Conservation (phyloP, 169 alveolate genomes). For the Plasmodium inui region DNA sequence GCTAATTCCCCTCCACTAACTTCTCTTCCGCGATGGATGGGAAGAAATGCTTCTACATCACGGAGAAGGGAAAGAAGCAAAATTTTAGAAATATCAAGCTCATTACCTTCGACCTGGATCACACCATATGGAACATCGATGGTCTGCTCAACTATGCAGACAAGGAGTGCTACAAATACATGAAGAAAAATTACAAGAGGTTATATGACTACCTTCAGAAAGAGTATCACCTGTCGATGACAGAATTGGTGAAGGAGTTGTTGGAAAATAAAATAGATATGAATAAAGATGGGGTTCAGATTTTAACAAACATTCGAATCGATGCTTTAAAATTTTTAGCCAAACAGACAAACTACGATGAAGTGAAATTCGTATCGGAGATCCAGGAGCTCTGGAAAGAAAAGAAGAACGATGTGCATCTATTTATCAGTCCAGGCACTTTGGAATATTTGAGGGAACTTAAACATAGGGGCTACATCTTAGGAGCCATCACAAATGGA, state of each 20-base stretch:
- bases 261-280: slow-evolving; percentile 11
- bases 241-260: slow-evolving; percentile 26
- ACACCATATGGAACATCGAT: slow-evolving; percentile 72
- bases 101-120: slow-evolving; percentile 60
- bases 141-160: slow-evolving; percentile 59
- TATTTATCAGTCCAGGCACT: slow-evolving; percentile 67
- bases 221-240: slow-evolving; percentile 32
- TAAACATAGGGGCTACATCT: slow-evolving; percentile 46
- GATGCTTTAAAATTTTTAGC: slow-evolving; percentile 68
- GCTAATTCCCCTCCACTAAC: neutral
- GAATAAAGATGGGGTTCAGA: slow-evolving; percentile 25
- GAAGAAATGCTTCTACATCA: slow-evolving; percentile 23
- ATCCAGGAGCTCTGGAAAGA: slow-evolving; percentile 44
- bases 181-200: slow-evolving; percentile 40
- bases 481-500: slow-evolving; percentile 75
- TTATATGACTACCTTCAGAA: slow-evolving; percentile 41
- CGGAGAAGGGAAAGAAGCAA: slow-evolving; percentile 45
- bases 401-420: slow-evolving; percentile 63
- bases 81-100: slow-evolving; percentile 43
- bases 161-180: slow-evolving; percentile 54
- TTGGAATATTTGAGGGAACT: slow-evolving; percentile 59
- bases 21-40: neutral
- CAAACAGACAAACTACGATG: slow-evolving; percentile 48
- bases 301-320: slow-evolving; percentile 26
- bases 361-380: slow-evolving; percentile 32